Evolutionary conservation across 495 filamentous ascomycete species (phyloP), one percentile per base, ranked within the genome.

Genomic region (Daldinia grandis): DNA sequence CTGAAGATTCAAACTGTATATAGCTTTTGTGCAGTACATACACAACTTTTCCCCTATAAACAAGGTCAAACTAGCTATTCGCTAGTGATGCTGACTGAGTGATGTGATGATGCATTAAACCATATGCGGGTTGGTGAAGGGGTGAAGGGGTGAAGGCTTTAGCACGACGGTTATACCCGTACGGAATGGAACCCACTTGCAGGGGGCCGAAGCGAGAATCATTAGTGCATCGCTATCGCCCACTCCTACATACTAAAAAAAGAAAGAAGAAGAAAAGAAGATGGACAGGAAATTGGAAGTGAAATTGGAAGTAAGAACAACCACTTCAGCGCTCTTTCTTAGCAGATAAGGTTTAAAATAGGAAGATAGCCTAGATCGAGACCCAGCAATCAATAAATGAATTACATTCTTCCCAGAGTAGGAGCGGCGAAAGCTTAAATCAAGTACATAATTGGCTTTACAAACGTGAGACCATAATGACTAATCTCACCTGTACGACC

Each of bases 11-110:
- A 62, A 47, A 75, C 35, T 77, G 75, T 75, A 77, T 74, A 77
- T 77, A 77, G 70, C 64, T 68, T 75, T 63, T 57, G 66, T 55
- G 49, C 64, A 75, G 64, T 75, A 68, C 66, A 73, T 75, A 77
- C 27, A 58, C 49, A 53, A 25, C 4, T 62, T 58, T 55, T 61
- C 57, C 30, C 56, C 17, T 47, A 21, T 21, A 47, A 47, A n/a
- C 14, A 24, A 21, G 7, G 19, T 21, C 17, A 44, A 44, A 44
- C n/a, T 21, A 44, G 19, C n/a, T 21, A 44, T 44, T 44, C 2
- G 17, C 5, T 19, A 9, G 19, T 47, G 42, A 47, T 47, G 42
- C 12, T 7, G 42, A 42, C 6, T 44, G 37, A 37, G 30, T 28
- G n/a, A 59, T 42, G 15, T 47, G 21, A 28, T 44, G 35, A 28